Percentiles rank a stretch among this genome's conserved stretches.
Conservation (phyloP, 495 filamentous ascomycete species). For the Cryomyces antarcticus region DNA sequence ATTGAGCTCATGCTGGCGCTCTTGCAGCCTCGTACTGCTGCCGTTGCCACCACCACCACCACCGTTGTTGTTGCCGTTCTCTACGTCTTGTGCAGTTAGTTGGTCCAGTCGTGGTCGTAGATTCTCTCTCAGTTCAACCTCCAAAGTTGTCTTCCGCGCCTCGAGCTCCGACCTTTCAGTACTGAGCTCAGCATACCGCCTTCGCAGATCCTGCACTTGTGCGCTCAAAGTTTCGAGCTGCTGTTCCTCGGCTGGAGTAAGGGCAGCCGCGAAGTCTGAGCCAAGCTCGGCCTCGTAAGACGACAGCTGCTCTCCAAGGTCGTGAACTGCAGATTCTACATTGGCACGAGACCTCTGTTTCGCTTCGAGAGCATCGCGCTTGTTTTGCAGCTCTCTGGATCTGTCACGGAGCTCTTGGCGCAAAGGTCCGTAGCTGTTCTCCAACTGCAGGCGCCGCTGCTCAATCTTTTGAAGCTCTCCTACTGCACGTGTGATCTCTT, state of each 20-base stretch:
- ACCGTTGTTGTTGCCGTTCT: slow-evolving; percentile 23
- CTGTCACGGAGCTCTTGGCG: slow-evolving; percentile 52
- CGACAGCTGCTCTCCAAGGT: slow-evolving; percentile 48
- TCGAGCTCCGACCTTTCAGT: slow-evolving; percentile 60
- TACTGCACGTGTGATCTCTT: slow-evolving; percentile 64
- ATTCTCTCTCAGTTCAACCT: slow-evolving; percentile 72
- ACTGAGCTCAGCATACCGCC: slow-evolving; percentile 53
- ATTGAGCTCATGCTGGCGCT: slow-evolving; percentile 65
- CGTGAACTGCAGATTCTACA: slow-evolving; percentile 54
- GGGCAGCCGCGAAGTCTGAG: slow-evolving; percentile 79
- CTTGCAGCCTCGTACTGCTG: slow-evolving; percentile 41
- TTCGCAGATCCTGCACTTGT: slow-evolving; percentile 49
- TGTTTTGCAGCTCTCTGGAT: slow-evolving; percentile 47
- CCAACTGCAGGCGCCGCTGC: slow-evolving; percentile 54
- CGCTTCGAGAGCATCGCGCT: slow-evolving; percentile 51
- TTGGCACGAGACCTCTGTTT: slow-evolving; percentile 49
- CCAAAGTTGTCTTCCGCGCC: slow-evolving; percentile 53
- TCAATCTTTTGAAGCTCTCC: slow-evolving; percentile 68
- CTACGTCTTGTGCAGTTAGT: slow-evolving; percentile 56
- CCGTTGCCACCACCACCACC: slow-evolving; percentile 30
- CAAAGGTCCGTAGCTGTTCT: slow-evolving; percentile 65
- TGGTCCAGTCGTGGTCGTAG: slow-evolving; percentile 72
- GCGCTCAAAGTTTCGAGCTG: slow-evolving; percentile 50
- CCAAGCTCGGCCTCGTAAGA: slow-evolving; percentile 59
- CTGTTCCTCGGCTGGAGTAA: slow-evolving; percentile 64